These are phyloP conservation scores for Limnomonas spitsbergensis DNA, from an alignment of 139 green algal species.

Conservation along the genomic window DNA sequence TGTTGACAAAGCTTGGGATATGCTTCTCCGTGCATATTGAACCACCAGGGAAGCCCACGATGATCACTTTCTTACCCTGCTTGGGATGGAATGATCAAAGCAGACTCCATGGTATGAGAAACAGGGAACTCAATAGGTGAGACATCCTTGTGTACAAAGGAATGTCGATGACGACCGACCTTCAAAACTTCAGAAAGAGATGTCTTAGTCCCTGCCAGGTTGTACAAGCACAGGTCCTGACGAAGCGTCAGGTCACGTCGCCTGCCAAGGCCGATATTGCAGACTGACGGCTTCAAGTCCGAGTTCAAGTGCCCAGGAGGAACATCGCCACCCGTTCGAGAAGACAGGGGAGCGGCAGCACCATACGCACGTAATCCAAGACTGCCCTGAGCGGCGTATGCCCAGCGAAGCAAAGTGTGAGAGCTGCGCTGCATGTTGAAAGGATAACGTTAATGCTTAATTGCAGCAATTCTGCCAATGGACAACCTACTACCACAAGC, in stretches of 20 bases:
- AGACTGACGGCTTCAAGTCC: slow-evolving; percentile 49
- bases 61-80: slow-evolving; percentile 51
- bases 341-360: background rate
- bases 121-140: background rate
- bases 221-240: slow-evolving; percentile 52
- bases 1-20: slow-evolving; percentile 47
- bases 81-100: background rate
- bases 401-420: background rate
- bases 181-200: slow-evolving; percentile 48
- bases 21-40: slow-evolving; percentile 58
- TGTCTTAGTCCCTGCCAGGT: slow-evolving; percentile 20
- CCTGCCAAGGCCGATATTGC: slow-evolving; percentile 60
- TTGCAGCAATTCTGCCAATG: background rate
- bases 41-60: slow-evolving; percentile 61
- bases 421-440: background rate
- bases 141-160: background rate
- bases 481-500: no score
- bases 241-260: slow-evolving; percentile 58
- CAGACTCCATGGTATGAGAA: background rate
- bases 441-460: background rate
- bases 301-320: slow-evolving; percentile 52
- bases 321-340: slow-evolving; percentile 20
- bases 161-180: slow-evolving; percentile 20
- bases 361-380: background rate
- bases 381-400: background rate